These are phyloP conservation scores for Saccharum hybrid DNA, from an alignment of 202 grass and related monocot species.

Conservation along the genomic window DNA sequence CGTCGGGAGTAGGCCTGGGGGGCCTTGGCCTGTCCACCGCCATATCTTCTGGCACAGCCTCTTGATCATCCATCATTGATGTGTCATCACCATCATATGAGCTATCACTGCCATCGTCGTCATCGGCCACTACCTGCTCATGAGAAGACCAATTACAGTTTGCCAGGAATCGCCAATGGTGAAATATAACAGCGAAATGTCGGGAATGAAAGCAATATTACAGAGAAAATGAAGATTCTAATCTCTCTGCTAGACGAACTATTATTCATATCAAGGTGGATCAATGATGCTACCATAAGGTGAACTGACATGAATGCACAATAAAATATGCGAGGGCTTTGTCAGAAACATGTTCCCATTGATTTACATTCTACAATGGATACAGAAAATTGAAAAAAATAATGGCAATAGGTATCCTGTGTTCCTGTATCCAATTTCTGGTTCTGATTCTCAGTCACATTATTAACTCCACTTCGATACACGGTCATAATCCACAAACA, in stretches of 20 bases:
- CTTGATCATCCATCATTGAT: constrained; percentile 49
- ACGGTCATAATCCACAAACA: neutral
- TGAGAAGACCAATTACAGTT: neutral
- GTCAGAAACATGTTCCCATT: neutral
- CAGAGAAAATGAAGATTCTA: neutral
- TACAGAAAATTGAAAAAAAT: neutral
- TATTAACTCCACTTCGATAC: neutral
- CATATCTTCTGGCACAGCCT: constrained; percentile 50
- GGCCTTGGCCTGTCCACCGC: constrained; percentile 51
- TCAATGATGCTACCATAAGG: neutral
- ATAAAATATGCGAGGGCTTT: neutral
- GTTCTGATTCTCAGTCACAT: neutral
- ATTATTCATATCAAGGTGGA: neutral
- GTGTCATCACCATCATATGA: constrained; percentile 47
- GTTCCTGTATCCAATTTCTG: neutral
- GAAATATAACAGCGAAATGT: neutral
- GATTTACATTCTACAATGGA: neutral
- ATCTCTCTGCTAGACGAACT: neutral
- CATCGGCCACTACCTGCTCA: constrained; percentile 46
- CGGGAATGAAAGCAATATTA: neutral
- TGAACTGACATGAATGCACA: neutral
- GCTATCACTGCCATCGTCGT: constrained; percentile 50
- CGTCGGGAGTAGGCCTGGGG: constrained; percentile 50
- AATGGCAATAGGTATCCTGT: neutral
- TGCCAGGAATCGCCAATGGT: neutral